Base-by-base conservation (phyloP, 805 yeast species). In the Lipomyces chichibuensis region DNA sequence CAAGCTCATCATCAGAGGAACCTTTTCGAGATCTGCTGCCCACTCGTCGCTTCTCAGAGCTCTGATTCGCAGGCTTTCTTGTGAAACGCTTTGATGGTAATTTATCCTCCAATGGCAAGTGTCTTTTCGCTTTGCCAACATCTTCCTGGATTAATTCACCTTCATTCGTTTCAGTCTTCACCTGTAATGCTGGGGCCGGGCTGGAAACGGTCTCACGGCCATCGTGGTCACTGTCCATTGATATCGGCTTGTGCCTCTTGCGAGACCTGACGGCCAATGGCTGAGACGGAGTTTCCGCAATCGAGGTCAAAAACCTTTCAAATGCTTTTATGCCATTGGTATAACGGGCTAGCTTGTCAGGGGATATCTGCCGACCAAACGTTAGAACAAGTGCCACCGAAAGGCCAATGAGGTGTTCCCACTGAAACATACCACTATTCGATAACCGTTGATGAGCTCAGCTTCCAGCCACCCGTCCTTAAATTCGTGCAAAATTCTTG, bases 281-380 rank as follows among this genome's bases (percentile, higher is more conserved):
- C 11, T 43, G 49, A 17, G 49, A 17, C 23, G 25, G 49, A 43
- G 49, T n/a, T 7, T 43, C 23, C 59, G 46, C 46, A 3, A 56
- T 32, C 29, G 25, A 32, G 6, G 33, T 27, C 9, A 33, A 23
- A 37, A 14, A 56, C 11, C 1, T 56, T 32, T 32, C 59, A 37
- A 57, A 57, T 9, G 60, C 60, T n/a, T 13, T 9, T 25, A n/a
- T 29, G 14, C 60, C 60, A 57, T 57, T 57, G 17, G 20, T 35
- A 29, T 57, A 57, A 23, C 20, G 39, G 23, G 5, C 52, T 13
- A 29, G n/a, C 25, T 35, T 57, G 14, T 27, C 46, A n/a, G 32
- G 20, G 25, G 59, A 35, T 23, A 56, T 20, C 59, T 56, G 25
- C 9, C 46, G 13, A 53, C 20, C 11, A 32, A 53, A 7, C 23